Evolutionary conservation across 2,329 filamentous ascomycete genomes (phyloP).

Genomic region (Lecanicillium sp.): DNA sequence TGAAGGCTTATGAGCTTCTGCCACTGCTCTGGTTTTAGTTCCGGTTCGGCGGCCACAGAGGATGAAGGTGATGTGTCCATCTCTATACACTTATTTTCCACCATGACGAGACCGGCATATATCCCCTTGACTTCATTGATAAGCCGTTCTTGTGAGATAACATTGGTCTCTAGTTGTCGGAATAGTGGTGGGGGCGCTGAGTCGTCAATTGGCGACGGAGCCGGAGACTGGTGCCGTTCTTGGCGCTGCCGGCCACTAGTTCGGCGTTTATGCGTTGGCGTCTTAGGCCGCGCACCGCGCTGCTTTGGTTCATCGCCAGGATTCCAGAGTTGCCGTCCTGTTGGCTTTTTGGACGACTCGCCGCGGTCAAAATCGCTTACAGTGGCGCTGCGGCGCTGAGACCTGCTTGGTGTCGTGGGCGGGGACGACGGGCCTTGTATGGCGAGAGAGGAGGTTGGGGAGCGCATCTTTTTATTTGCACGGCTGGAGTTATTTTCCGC

Average conservation of each 20-base stretch:
- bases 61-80: constrained; percentile 58
- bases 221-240: constrained; percentile 2
- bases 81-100: constrained; percentile 81
- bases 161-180: constrained; percentile 52
- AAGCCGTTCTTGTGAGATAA: constrained; percentile 70
- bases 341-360: constrained; percentile 11
- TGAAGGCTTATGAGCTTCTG: constrained; percentile 77
- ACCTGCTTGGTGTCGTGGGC: constrained; percentile 8
- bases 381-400: constrained; percentile 1
- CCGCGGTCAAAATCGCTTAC: constrained; percentile 17
- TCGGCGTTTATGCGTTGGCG: not conserved
- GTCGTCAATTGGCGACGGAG: not conserved
- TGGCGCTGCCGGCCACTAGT: not conserved
- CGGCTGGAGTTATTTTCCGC: constrained; percentile 32
- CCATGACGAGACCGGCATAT: constrained; percentile 75
- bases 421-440: constrained; percentile 13
- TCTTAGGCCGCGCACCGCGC: not conserved
- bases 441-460: constrained; percentile 16
- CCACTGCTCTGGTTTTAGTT: constrained; percentile 59
- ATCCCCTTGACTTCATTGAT: constrained; percentile 76
- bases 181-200: not conserved
- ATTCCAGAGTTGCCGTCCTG: constrained; percentile 19
- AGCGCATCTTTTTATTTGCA: constrained; percentile 17
- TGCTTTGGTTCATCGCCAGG: constrained; percentile 14
- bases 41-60: constrained; percentile 30